phyloP scores from a whole-genome alignment of 2,329 filamentous ascomycete species.

The Neodidymelliopsis sp. region DNA sequence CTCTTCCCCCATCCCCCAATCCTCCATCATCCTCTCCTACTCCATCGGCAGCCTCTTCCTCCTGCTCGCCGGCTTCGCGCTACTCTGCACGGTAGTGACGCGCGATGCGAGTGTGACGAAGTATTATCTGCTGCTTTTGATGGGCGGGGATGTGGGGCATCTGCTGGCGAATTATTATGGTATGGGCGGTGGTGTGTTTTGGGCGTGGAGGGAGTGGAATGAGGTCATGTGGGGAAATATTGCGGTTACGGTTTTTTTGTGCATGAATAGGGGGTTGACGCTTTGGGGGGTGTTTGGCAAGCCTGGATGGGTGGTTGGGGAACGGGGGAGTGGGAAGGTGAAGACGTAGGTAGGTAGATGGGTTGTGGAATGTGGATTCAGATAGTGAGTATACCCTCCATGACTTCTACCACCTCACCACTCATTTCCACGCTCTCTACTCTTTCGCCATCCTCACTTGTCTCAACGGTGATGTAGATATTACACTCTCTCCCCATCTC shows the following conservation, averaged over 20 bases:
- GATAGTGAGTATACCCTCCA: constrained; percentile 26
- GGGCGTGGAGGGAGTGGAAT: constrained; percentile 28
- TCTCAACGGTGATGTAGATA: constrained; percentile 54
- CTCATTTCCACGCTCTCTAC: constrained; percentile 51
- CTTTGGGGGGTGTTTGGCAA: constrained; percentile 33
- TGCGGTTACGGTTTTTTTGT: constrained; percentile 30
- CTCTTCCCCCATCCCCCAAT: constrained; percentile 8
- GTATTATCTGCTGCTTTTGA: constrained; percentile 29
- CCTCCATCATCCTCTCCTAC: constrained; percentile 27
- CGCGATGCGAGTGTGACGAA: constrained; percentile 31
- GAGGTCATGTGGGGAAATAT: constrained; percentile 39
- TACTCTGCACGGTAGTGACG: constrained; percentile 35
- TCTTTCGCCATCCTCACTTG: constrained; percentile 42
- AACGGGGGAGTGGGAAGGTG: background rate
- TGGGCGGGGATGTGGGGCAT: constrained; percentile 31
- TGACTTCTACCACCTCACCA: constrained; percentile 52
- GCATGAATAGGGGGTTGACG: constrained; percentile 28
- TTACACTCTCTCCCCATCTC: constrained; percentile 59
- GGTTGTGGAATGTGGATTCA: background rate
- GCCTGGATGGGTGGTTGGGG: constrained; percentile 7
- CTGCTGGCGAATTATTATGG: constrained; percentile 30
- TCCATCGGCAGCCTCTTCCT: constrained; percentile 36
- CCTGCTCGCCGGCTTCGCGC: constrained; percentile 26
- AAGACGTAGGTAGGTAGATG: too few relatives aligned
- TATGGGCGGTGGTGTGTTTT: constrained; percentile 32